Conservation (phyloP, 768 basidiomycete species). For the Termitomyces sp. region DNA sequence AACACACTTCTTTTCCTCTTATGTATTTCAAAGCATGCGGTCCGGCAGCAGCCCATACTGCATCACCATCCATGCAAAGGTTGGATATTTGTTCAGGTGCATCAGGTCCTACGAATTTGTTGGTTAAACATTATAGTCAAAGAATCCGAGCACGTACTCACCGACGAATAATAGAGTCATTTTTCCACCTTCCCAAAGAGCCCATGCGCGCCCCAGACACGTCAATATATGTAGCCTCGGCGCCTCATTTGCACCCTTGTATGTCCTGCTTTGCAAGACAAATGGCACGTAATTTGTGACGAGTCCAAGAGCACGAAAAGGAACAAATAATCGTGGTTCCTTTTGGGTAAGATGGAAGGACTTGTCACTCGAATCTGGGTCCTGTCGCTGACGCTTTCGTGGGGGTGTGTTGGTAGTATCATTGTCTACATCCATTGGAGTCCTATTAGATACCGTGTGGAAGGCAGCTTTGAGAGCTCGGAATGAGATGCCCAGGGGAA, state of each 20-base stretch:
- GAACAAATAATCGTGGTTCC: constrained; percentile 69
- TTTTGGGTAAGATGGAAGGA: constrained; percentile 13
- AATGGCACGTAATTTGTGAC: constrained; percentile 91
- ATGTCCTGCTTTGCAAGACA: constrained; percentile 75
- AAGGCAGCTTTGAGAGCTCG: not conserved
- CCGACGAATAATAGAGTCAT: constrained; percentile 93
- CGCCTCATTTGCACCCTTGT: constrained; percentile 80
- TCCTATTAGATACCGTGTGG: constrained; percentile 4
- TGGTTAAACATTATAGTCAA: not conserved
- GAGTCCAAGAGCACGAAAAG: constrained; percentile 93
- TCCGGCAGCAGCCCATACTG: constrained; percentile 78
- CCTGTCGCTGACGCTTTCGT: constrained; percentile 44
- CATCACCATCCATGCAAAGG: constrained; percentile 79
- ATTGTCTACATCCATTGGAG: constrained; percentile 15
- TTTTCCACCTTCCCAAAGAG: constrained; percentile 92
- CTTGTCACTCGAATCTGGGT: constrained; percentile 14
- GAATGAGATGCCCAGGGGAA: not conserved
- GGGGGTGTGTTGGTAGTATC: constrained; percentile 32
- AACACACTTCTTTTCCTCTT: constrained; percentile 78
- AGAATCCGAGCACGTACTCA: constrained; percentile 35
- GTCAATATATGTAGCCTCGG: constrained; percentile 82
- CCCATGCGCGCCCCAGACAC: constrained; percentile 87
- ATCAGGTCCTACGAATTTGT: constrained; percentile 64
- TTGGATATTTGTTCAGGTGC: constrained; percentile 64
- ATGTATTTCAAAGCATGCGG: constrained; percentile 66